Evolutionary conservation across 2,329 filamentous ascomycete genomes (phyloP), one percentile per base, ranked within the genome.

Genomic region (Penicillium sp.): DNA sequence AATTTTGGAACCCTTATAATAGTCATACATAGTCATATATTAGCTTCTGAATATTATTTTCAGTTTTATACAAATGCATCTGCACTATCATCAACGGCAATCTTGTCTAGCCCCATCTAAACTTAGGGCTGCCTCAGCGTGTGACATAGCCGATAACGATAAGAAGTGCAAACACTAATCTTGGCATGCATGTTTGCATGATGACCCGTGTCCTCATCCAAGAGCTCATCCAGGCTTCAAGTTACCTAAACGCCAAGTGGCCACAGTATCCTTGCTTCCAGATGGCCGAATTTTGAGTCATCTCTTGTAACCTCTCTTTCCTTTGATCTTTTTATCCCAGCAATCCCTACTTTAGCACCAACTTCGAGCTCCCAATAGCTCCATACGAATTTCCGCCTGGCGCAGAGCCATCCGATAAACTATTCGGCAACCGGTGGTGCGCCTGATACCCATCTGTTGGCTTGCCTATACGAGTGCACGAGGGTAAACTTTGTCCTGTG

Each of bases 221-320:
- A 55, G 46, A 50, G 47, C 55, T 52, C 53, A 41, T 56, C 49
- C 16, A 41, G 27, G 52, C 43, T 59, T 60, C 58, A 65, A 52
- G 59, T 65, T 64, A 41, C 37, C 37, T 22, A 22, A 22, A 3
- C 22, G 46, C 62, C 64, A 68, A 57, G 61, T 68, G 64, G 61
- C 64, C 65, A 59, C 53, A 53, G 54, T 54, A 49, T 55, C 49
- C 55, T 53, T 56, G 51, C 53, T 57, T 55, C 59, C 59, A 46
- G 51, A 67, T 68, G 64, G 62, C 58, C 54, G 55, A 48, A 52
- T 48, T 41, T 46, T 53, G 54, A 42, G 45, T 47, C 56, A 43
- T 41, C 25, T 12, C 25, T 25, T 28, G 22, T n/a, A 5, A 38
- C 27, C 39, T 40, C 16, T 19, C 27, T 30, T 29, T 30, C 10